phyloP scores from a whole-genome alignment of 495 filamentous ascomycete genomes.

The Penicillium pancosmium region DNA sequence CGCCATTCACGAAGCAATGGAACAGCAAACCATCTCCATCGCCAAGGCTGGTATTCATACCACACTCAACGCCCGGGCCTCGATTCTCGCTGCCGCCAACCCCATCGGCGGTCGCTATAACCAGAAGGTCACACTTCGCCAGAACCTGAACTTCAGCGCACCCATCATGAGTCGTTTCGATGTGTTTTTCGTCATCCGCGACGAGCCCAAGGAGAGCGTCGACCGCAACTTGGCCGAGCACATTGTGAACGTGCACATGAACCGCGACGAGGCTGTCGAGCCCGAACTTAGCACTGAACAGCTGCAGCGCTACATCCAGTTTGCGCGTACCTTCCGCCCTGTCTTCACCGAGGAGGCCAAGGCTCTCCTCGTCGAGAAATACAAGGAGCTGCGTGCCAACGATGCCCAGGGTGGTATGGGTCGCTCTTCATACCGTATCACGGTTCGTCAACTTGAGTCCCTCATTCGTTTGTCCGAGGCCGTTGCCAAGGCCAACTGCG shows the following conservation, averaged over 20 bases:
- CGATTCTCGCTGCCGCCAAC: conserved; percentile 95
- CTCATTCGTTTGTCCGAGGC: conserved; percentile 94
- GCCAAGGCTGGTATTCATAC: conserved; percentile 99
- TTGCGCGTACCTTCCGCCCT: conserved; percentile 91
- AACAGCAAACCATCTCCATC: conserved; percentile 99
- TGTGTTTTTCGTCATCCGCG: conserved; percentile 96
- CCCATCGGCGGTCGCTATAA: conserved; percentile 96
- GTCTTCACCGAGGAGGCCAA: conserved; percentile 90
- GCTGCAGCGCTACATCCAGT: conserved; percentile 95
- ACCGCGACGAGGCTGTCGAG: conserved; percentile 84
- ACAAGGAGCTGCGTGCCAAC: conserved; percentile 93
- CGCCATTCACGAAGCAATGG: conserved; percentile 99
- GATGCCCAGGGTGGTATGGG: conserved; percentile 94
- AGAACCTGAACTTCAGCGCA: conserved; percentile 97
- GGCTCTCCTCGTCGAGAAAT: conserved; percentile 81
- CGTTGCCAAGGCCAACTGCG: conserved; percentile 95
- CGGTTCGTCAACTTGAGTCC: conserved; percentile 92
- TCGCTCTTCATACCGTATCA: conserved; percentile 93
- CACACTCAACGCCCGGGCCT: conserved; percentile 92
- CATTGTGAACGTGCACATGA: conserved; percentile 92
- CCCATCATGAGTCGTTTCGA: conserved; percentile 99
- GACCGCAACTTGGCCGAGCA: conserved; percentile 91
- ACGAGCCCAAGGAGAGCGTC: conserved; percentile 91
- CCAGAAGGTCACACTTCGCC: conserved; percentile 86
- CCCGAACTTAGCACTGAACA: conserved; percentile 97